Conservation (phyloP, 352 stramenopile species). For the Plasmopara halstedii region DNA sequence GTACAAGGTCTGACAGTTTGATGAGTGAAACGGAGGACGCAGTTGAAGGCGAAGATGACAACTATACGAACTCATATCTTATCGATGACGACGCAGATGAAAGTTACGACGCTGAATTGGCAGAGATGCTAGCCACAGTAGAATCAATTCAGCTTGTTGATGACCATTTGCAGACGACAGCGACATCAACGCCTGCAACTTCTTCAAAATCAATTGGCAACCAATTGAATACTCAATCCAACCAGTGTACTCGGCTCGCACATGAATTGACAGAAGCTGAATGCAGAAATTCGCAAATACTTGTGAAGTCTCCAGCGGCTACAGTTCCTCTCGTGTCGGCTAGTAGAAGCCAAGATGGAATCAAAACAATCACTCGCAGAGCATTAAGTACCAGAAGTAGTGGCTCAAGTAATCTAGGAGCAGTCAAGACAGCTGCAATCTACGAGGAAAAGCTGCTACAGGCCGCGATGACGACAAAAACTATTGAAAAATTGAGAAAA, state of each 20-base stretch:
- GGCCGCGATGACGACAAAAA: slow-evolving; percentile 29
- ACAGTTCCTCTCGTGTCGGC: neutral
- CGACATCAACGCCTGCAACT: slow-evolving; percentile 8
- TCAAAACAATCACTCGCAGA: slow-evolving; percentile 49
- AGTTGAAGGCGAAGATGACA: slow-evolving; percentile 22
- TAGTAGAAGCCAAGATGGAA: slow-evolving; percentile 42
- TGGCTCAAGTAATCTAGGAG: slow-evolving; percentile 30
- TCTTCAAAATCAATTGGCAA: slow-evolving; percentile 3
- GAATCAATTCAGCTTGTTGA: slow-evolving; percentile 53
- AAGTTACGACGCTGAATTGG: slow-evolving; percentile 49
- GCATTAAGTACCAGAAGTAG: slow-evolving; percentile 8
- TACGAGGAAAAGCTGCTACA: slow-evolving; percentile 56
- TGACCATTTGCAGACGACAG: slow-evolving; percentile 13
- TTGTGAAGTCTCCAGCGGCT: slow-evolving; percentile 17
- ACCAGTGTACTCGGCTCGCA: neutral
- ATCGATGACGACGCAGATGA: slow-evolving; percentile 34
- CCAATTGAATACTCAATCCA: slow-evolving; percentile 1
- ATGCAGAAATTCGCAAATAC: slow-evolving; percentile 8
- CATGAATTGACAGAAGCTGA: slow-evolving; percentile 4
- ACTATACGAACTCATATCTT: slow-evolving; percentile 33
- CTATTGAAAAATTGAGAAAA: slow-evolving; percentile 43
- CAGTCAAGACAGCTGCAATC: slow-evolving; percentile 46
- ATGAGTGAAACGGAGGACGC: slow-evolving; percentile 17
- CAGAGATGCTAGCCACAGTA: slow-evolving; percentile 70
- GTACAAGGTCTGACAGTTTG: neutral